phyloP scores from a whole-genome alignment of 495 filamentous ascomycete species.

The Hypoxylon rickii region DNA sequence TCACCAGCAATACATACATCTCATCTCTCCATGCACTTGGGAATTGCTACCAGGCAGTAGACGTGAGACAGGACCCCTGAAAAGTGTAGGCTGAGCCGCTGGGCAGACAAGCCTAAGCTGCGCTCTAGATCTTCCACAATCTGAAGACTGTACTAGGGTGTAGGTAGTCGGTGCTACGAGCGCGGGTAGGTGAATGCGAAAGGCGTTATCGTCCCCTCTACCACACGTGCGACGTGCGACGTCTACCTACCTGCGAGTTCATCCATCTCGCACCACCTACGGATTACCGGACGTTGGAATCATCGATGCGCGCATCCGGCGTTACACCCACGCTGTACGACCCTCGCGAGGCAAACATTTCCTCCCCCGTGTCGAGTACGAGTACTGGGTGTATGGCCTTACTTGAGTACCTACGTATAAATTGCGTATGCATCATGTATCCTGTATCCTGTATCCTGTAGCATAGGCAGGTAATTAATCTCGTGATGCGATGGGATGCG shows the following conservation, averaged over 20 bases:
- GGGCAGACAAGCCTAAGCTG: background rate
- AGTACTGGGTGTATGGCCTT: no score
- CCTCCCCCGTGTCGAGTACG: background rate
- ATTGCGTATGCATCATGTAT: no score
- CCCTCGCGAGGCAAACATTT: slow-evolving; percentile 16
- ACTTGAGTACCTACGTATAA: no score
- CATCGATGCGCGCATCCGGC: slow-evolving; percentile 29
- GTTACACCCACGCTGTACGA: slow-evolving; percentile 9
- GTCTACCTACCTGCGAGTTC: no score
- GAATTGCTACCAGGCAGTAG: background rate
- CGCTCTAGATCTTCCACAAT: slow-evolving; percentile 5
- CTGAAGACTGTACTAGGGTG: slow-evolving; percentile 3
- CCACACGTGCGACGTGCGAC: slow-evolving; percentile 22
- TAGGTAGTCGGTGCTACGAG: background rate
- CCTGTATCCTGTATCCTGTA: no score
- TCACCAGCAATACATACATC: no score
- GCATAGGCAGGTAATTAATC: slow-evolving; percentile 16
- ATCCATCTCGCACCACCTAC: no score
- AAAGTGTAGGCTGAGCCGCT: background rate
- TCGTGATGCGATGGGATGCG: slow-evolving; percentile 11
- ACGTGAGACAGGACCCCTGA: background rate
- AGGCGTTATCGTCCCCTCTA: slow-evolving; percentile 17
- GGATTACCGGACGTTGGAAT: slow-evolving; percentile 17
- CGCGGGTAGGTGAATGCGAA: slow-evolving; percentile 16
- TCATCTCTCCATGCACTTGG: no score